Evolutionary conservation across 345 rosid genomes (phyloP), one percentile per base, ranked within the genome.

Genomic region (Populus ilicifolia): DNA sequence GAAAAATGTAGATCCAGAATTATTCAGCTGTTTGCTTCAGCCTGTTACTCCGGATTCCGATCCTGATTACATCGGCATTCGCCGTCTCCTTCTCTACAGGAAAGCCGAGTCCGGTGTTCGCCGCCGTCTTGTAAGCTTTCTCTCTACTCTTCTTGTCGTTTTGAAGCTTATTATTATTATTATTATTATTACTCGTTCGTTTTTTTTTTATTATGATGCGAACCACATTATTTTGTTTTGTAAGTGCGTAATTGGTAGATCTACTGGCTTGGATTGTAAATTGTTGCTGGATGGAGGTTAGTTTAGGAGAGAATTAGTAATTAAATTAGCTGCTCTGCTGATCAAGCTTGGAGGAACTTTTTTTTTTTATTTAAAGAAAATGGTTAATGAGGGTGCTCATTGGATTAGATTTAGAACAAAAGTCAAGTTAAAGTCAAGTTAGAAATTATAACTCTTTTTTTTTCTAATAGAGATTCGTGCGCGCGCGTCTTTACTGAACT

Each of bases 21-120:
- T 91, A 70, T 85, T 93, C 76, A 72, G 92, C 75, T 92, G 97
- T 83, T 82, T 91, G 88, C 90, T 96, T 81, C 98, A 96, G 43
- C 94, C 99, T 2, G 68, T 73, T 36, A 81, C 80, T 64, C 14
- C 92, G 68, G 89, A 90, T 71, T 88, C 87, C 77, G 93, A 88
- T 89, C 92, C 90, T 23, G 83, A 80, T 11, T 96, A 92, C 70
- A 39, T 91, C 80, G 98, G 93, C 76, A 79, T 90, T 66, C 98
- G 99, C 54, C 96, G 97, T 20, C 85, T 96, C 72, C 94, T 96
- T 76, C 98, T 96, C 69, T 88, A 81, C 69, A 89, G 93, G 50
- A 93, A 96, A 84, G 87, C 94, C 30, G 88, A 88, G 54, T 85
- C 93, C 52, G 92, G 94, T 72, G 73, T 59, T 48, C 80, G 73